Percentiles rank a stretch among this genome's conserved stretches.
phyloP scores from a whole-genome alignment of 1,139 yeast species.

The Pichia sp. region DNA sequence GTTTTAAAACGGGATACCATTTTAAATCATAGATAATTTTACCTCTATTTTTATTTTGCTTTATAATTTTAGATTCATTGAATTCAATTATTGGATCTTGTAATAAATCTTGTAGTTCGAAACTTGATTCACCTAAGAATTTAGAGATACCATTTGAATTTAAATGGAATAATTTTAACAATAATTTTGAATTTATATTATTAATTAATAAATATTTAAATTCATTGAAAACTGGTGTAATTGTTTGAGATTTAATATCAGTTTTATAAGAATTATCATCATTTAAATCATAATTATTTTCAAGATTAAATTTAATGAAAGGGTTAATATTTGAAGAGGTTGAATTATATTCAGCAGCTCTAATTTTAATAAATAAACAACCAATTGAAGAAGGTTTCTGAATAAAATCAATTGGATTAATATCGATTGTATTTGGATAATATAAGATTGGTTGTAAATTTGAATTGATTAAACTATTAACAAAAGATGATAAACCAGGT shows the following conservation, averaged over 20 bases:
- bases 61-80: constrained; percentile 25
- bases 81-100: constrained; percentile 39
- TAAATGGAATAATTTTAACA: constrained; percentile 48
- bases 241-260: constrained; percentile 46
- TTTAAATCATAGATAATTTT: constrained; percentile 51
- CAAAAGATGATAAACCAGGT: constrained; percentile 73
- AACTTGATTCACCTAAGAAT: constrained; percentile 47
- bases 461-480: constrained; percentile 60
- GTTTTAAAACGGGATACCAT: constrained; percentile 52
- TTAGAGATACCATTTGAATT: constrained; percentile 47
- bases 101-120: constrained; percentile 51
- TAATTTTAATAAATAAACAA: constrained; percentile 55
- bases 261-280: constrained; percentile 39
- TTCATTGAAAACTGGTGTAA: constrained; percentile 59
- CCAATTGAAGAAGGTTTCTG: constrained; percentile 63
- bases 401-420: constrained; percentile 65
- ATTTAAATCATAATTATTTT: constrained; percentile 30
- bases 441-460: constrained; percentile 69
- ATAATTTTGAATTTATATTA: constrained; percentile 49
- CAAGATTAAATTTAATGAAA: constrained; percentile 29
- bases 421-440: constrained; percentile 74
- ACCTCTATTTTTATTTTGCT: constrained; percentile 53
- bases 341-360: constrained; percentile 40
- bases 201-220: constrained; percentile 54
- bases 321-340: constrained; percentile 47